Conservation (phyloP, 345 rosid species). For the Salix udensis region DNA sequence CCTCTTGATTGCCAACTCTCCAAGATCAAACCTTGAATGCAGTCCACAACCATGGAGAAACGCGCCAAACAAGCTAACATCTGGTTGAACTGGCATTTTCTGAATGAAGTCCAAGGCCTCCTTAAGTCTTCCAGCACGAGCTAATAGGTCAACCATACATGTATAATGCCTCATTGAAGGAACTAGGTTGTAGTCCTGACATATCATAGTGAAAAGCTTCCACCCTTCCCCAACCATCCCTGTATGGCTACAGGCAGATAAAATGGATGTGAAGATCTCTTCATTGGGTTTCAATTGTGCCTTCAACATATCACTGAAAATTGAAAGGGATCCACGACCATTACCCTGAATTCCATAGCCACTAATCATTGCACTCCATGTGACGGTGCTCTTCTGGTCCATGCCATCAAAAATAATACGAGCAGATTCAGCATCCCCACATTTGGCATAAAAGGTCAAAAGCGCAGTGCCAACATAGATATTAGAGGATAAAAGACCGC, state of each 20-base stretch:
- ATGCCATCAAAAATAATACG: conserved; percentile 21
- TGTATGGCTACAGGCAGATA: conserved; percentile 44
- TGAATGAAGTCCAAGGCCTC: conserved; percentile 69
- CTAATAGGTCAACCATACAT: conserved; percentile 77
- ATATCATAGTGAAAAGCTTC: conserved; percentile 58
- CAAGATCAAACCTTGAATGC: conserved; percentile 82
- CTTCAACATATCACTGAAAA: conserved; percentile 23
- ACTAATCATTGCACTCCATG: conserved; percentile 34
- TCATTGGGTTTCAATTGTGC: conserved; percentile 26
- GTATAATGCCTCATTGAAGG: conserved; percentile 75
- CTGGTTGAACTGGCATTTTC: conserved; percentile 68
- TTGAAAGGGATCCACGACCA: conserved; percentile 13
- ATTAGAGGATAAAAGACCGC: conserved; percentile 14
- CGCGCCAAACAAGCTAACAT: conserved; percentile 55
- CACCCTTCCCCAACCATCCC: conserved; percentile 80
- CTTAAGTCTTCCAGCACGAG: conserved; percentile 83
- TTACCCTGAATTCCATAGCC: conserved; percentile 29
- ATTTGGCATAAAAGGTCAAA: conserved; percentile 28
- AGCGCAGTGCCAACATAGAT: conserved; percentile 24
- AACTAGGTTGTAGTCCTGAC: conserved; percentile 49
- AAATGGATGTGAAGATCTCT: conserved; percentile 23
- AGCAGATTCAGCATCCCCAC: conserved; percentile 26
- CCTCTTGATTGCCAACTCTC: conserved; percentile 56
- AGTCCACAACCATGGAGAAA: conserved; percentile 88
- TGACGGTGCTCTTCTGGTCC: conserved; percentile 20